These are phyloP conservation scores for Streptanthus diversifolius DNA, from an alignment of 345 rosid species.

Conservation along the genomic window DNA sequence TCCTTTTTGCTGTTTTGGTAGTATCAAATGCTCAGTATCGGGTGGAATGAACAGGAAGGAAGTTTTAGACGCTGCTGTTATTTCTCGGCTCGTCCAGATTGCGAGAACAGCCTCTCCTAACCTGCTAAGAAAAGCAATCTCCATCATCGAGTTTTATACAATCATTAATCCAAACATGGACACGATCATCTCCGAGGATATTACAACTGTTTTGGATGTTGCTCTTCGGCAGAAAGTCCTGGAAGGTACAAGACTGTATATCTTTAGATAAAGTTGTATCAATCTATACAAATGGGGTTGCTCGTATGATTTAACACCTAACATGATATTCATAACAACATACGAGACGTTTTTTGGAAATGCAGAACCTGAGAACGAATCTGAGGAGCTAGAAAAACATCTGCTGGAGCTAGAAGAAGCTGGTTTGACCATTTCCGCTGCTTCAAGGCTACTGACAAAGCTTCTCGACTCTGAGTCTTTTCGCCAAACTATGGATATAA, in stretches of 20 bases:
- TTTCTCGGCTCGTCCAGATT: slow-evolving; percentile 55
- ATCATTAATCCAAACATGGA: slow-evolving; percentile 44
- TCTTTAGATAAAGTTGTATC: not conserved
- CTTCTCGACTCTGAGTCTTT: slow-evolving; percentile 68
- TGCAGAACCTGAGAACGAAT: slow-evolving; percentile 47
- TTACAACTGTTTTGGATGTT: slow-evolving; percentile 55
- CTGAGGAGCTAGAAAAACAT: slow-evolving; percentile 50
- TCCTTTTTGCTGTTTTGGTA: not conserved
- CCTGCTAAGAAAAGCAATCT: slow-evolving; percentile 66
- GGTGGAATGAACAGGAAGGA: slow-evolving; percentile 42
- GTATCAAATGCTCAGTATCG: not conserved
- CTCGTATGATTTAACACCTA: not conserved
- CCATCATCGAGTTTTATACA: slow-evolving; percentile 59
- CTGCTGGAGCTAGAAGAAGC: slow-evolving; percentile 71
- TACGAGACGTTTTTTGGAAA: slow-evolving; percentile 28
- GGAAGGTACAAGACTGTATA: slow-evolving; percentile 42
- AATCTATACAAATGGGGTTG: not conserved
- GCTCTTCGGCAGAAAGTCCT: slow-evolving; percentile 56
- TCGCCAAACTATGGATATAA: slow-evolving; percentile 14
- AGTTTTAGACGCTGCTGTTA: slow-evolving; percentile 47
- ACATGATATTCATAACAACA: not conserved
- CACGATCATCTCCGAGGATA: slow-evolving; percentile 40
- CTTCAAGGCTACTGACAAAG: slow-evolving; percentile 65
- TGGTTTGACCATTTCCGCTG: slow-evolving; percentile 61
- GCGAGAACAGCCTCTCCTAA: slow-evolving; percentile 50